phyloP scores from a whole-genome alignment of 495 filamentous ascomycete species.

The Tuber umbilicatum region DNA sequence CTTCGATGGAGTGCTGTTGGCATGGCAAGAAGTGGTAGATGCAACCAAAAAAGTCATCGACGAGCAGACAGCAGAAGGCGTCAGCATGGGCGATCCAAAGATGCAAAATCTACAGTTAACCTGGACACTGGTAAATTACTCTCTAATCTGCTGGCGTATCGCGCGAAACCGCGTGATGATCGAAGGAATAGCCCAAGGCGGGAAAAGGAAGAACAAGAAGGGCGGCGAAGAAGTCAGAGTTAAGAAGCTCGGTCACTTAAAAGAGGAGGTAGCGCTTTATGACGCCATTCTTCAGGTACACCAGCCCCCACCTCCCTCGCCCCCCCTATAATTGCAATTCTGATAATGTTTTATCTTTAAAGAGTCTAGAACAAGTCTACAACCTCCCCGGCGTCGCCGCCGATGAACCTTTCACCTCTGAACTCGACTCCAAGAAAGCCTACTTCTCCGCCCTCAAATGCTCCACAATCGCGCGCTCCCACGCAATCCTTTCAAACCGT shows the following conservation, averaged over 20 bases:
- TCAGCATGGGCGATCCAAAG: constrained; percentile 73
- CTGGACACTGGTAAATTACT: constrained; percentile 84
- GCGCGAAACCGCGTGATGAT: constrained; percentile 85
- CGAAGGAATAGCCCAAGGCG: constrained; percentile 48
- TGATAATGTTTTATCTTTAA: constrained; percentile 19
- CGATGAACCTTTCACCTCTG: constrained; percentile 65
- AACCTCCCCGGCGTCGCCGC: constrained; percentile 87
- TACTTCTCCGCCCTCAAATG: constrained; percentile 90
- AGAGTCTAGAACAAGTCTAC: constrained; percentile 82
- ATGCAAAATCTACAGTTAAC: constrained; percentile 94
- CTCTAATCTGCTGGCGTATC: constrained; percentile 86
- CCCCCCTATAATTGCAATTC: neutral
- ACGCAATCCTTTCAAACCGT: constrained; percentile 64
- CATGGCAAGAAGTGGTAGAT: constrained; percentile 91
- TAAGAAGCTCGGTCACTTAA: constrained; percentile 67
- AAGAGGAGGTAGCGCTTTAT: constrained; percentile 86
- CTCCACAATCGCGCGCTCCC: constrained; percentile 76
- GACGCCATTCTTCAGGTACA: constrained; percentile 68
- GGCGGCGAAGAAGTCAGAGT: constrained; percentile 52
- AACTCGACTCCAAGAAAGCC: constrained; percentile 66
- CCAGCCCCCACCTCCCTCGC: neutral
- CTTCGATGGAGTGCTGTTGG: constrained; percentile 83
- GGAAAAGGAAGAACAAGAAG: constrained; percentile 56
- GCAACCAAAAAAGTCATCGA: constrained; percentile 88
- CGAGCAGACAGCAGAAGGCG: constrained; percentile 72